Evolutionary conservation across 2,329 filamentous ascomycete genomes (phyloP).

Genomic region (Exophiala bonariae): DNA sequence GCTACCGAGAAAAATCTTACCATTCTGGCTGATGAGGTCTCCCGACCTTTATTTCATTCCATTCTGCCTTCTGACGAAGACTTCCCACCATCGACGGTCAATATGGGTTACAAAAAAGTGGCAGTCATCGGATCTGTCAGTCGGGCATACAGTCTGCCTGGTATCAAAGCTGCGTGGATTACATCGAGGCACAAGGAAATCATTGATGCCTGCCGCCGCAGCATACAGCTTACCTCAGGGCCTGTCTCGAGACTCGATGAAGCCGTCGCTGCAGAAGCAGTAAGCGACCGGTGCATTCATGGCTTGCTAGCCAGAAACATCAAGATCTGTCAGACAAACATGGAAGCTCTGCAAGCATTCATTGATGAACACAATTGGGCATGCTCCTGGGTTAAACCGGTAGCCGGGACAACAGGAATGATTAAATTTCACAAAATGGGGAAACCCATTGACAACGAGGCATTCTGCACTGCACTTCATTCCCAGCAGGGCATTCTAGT

Average conservation of each 20-base stretch:
- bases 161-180: slow-evolving; percentile 81
- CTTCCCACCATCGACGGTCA: slow-evolving; percentile 67
- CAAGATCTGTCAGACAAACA: slow-evolving; percentile 66
- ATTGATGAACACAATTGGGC: slow-evolving; percentile 63
- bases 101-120: slow-evolving; percentile 69
- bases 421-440: slow-evolving; percentile 65
- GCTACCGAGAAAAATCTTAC: slow-evolving; percentile 64
- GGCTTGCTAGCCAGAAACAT: slow-evolving; percentile 64
- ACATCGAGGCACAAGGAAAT: slow-evolving; percentile 65
- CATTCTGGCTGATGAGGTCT: slow-evolving; percentile 78
- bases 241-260: slow-evolving; percentile 83
- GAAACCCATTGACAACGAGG: slow-evolving; percentile 67
- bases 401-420: slow-evolving; percentile 78
- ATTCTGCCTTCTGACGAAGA: slow-evolving; percentile 54
- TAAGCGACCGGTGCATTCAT: slow-evolving; percentile 65
- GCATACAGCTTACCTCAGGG: slow-evolving; percentile 82
- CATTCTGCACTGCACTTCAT: slow-evolving; percentile 68
- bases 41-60: slow-evolving; percentile 77
- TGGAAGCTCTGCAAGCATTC: slow-evolving; percentile 66
- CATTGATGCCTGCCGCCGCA: slow-evolving; percentile 62
- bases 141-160: slow-evolving; percentile 81
- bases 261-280: slow-evolving; percentile 71
- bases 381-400: slow-evolving; percentile 71
- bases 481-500: slow-evolving; percentile 72
- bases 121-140: slow-evolving; percentile 79